These are phyloP conservation scores for Ganoderma resinaceum DNA, from an alignment of 1,284 basidiomycete genomes.

Conservation along the genomic window DNA sequence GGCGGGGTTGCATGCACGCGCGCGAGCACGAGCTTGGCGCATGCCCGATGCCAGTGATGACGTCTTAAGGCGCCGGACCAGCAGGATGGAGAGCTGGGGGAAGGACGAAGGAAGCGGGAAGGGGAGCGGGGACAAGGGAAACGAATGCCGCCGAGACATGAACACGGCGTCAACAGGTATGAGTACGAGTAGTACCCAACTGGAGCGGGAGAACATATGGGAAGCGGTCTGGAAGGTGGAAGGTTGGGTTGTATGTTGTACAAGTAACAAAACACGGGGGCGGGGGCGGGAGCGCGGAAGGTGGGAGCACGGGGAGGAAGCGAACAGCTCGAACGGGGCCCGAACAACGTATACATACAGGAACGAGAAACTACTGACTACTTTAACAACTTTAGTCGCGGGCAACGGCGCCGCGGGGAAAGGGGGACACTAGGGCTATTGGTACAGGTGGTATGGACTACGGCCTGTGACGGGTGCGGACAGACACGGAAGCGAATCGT, in stretches of 20 bases:
- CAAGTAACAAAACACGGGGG: not conserved
- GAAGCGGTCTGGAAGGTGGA: not conserved
- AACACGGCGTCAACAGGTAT: not conserved
- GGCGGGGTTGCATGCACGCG: not conserved
- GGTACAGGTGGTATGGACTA: slow-evolving; percentile 6
- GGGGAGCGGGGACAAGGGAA: not conserved
- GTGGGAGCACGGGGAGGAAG: no score
- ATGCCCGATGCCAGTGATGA: not conserved
- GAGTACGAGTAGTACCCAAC: not conserved
- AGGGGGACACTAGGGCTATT: slow-evolving; percentile 5
- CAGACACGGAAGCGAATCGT: not conserved
- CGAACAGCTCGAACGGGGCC: not conserved
- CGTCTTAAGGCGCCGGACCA: not conserved
- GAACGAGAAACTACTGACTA: slow-evolving; percentile 1
- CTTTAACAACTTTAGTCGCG: not conserved
- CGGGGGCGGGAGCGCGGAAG: not conserved
- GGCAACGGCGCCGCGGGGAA: not conserved
- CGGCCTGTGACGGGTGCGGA: not conserved
- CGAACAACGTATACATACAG: not conserved
- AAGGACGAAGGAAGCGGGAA: not conserved
- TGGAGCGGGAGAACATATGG: not conserved
- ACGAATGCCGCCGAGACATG: not conserved
- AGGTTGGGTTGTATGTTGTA: not conserved
- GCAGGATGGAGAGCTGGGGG: not conserved
- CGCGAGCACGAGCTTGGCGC: not conserved